Conservation (phyloP, 345 rosid genomes). For the Bruguiera parviflora region DNA sequence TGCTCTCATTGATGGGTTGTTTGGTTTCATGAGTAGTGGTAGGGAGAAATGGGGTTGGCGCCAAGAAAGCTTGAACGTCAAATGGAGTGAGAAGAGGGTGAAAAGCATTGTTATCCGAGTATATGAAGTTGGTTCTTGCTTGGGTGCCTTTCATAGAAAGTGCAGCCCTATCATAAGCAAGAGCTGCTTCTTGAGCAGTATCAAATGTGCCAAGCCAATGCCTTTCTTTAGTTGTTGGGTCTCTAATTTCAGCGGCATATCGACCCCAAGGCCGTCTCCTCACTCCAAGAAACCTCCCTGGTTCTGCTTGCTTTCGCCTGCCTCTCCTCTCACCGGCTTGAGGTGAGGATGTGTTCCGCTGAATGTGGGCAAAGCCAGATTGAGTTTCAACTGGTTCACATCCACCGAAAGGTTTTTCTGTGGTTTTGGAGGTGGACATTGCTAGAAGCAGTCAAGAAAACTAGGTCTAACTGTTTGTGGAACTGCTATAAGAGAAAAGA, state of each 20-base stretch:
- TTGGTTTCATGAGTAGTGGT: conserved; percentile 10
- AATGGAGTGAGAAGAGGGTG: conserved; percentile 48
- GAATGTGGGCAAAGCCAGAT: conserved; percentile 46
- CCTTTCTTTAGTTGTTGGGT: conserved; percentile 95
- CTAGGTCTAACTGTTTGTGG: neutral
- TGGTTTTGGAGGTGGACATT: conserved; percentile 32
- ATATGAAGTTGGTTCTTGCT: conserved; percentile 84
- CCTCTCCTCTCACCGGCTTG: conserved; percentile 68
- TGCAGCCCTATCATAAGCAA: conserved; percentile 96
- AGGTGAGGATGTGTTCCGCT: conserved; percentile 48
- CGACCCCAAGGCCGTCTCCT: conserved; percentile 96
- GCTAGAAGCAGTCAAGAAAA: neutral
- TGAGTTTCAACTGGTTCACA: conserved; percentile 33
- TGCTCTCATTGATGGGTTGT: conserved; percentile 15
- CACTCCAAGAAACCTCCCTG: conserved; percentile 88
- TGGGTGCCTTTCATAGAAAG: conserved; percentile 92
- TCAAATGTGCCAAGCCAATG: conserved; percentile 98
- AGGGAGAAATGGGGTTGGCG: conserved; percentile 29
- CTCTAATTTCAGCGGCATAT: conserved; percentile 94
- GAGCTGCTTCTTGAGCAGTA: conserved; percentile 96
- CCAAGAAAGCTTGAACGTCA: conserved; percentile 47
- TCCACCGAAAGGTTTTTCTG: conserved; percentile 24
- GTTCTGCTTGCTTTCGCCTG: conserved; percentile 75
- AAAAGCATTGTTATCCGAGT: conserved; percentile 44
- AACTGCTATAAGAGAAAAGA: neutral